Conservation (phyloP, 164 flowering plant genomes). For the Santalum album region DNA sequence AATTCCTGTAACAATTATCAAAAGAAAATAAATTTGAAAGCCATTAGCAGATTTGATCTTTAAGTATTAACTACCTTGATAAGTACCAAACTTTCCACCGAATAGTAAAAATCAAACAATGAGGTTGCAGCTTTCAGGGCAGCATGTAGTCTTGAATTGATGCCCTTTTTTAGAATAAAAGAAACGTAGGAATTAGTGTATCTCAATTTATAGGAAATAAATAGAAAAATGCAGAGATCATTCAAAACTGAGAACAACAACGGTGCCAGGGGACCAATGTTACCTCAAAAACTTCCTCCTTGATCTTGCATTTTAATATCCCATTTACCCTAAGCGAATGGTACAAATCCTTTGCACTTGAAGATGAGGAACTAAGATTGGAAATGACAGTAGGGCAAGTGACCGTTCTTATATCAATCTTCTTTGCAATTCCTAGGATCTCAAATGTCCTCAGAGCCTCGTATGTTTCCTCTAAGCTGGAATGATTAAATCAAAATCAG, state of each 20-base stretch:
- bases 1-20: too few species aligned
- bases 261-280: neutral
- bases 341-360: slow-evolving; percentile 49
- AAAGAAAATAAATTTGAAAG: too few species aligned
- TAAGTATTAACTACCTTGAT: slow-evolving; percentile 48
- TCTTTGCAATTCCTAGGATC: slow-evolving; percentile 58
- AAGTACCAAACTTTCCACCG: slow-evolving; percentile 61
- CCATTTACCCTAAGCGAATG: slow-evolving; percentile 54
- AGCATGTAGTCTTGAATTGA: slow-evolving; percentile 49
- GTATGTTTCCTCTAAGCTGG: slow-evolving; percentile 78
- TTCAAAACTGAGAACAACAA: neutral
- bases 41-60: too few species aligned
- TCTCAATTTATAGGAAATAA: too few species aligned
- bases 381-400: slow-evolving; percentile 41
- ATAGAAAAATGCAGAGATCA: neutral
- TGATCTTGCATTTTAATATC: slow-evolving; percentile 49
- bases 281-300: slow-evolving; percentile 53
- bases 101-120: slow-evolving; percentile 64
- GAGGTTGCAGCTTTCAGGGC: slow-evolving; percentile 50
- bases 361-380: slow-evolving; percentile 45
- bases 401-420: slow-evolving; percentile 26
- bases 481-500: too few species aligned
- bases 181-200: too few species aligned
- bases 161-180: slow-evolving; percentile 32
- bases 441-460: slow-evolving; percentile 72